phyloP scores from a whole-genome alignment of 2,329 filamentous ascomycete species.

The Mycosphaerelloides madeirae region DNA sequence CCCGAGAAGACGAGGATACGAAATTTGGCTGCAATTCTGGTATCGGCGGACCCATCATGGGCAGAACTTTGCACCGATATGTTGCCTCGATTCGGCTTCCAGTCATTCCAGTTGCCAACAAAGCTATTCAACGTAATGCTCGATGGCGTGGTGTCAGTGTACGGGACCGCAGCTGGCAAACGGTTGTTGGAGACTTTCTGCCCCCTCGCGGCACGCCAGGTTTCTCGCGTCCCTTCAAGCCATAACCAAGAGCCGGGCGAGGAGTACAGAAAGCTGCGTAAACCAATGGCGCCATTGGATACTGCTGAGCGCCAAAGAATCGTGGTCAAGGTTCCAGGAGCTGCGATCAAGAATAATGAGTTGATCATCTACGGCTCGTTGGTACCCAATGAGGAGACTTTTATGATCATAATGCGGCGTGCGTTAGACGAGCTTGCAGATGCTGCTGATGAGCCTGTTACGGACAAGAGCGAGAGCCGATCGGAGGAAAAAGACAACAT shows the following conservation, averaged over 20 bases:
- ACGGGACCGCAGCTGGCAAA: constrained; percentile 46
- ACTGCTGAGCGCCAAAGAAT: constrained; percentile 13
- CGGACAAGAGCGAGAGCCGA: neutral
- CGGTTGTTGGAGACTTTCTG: constrained; percentile 46
- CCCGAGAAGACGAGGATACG: too few relatives aligned
- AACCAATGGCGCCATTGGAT: neutral
- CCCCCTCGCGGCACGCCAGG: constrained; percentile 27
- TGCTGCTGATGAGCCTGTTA: neutral
- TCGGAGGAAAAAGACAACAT: constrained; percentile 3
- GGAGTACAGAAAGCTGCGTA: neutral
- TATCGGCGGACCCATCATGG: constrained; percentile 6
- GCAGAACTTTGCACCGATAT: constrained; percentile 12
- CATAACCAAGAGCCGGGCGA: neutral
- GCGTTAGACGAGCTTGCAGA: constrained; percentile 17
- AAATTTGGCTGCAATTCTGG: too few relatives aligned
- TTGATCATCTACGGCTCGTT: constrained; percentile 22
- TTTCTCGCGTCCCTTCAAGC: constrained; percentile 3
- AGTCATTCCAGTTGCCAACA: constrained; percentile 12
- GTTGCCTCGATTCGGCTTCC: neutral
- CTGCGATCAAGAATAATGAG: neutral
- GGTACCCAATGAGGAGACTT: constrained; percentile 18
- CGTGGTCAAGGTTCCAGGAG: constrained; percentile 1
- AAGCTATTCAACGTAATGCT: constrained; percentile 51
- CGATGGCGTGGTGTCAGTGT: constrained; percentile 48
- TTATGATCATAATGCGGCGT: constrained; percentile 22